phyloP scores from a whole-genome alignment of 768 basidiomycete species.

The Asterophora parasitica region DNA sequence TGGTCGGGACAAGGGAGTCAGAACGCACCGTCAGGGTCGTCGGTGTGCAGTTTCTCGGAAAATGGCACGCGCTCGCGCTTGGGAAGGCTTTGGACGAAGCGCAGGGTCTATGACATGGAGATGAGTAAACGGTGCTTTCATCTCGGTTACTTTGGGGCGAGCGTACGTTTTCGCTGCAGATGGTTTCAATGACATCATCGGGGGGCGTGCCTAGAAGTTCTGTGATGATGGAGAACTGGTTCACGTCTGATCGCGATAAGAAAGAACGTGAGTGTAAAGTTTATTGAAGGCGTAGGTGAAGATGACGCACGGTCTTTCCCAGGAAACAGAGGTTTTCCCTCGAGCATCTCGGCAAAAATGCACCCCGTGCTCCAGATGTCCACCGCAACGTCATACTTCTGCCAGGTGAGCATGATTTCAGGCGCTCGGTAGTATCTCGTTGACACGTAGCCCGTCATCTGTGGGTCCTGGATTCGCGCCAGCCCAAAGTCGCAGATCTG shows the following conservation, averaged over 20 bases:
- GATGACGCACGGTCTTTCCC: slow-evolving; percentile 95
- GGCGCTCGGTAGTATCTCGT: slow-evolving; percentile 98
- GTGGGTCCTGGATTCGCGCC: slow-evolving; percentile 97
- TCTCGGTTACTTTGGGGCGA: slow-evolving; percentile 12
- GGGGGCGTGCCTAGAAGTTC: slow-evolving; percentile 97
- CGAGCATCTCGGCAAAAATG: slow-evolving; percentile 99
- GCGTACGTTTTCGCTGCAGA: slow-evolving; percentile 94
- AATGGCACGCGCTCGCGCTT: slow-evolving; percentile 96
- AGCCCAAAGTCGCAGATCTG: slow-evolving; percentile 99
- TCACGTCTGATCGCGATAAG: slow-evolving; percentile 67
- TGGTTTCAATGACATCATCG: slow-evolving; percentile 99
- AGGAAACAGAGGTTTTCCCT: slow-evolving; percentile 97
- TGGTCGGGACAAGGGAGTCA: not conserved
- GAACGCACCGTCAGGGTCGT: slow-evolving; percentile 76
- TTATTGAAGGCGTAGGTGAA: no score
- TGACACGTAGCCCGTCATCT: slow-evolving; percentile 99
- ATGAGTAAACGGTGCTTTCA: slow-evolving; percentile 4
- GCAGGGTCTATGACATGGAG: slow-evolving; percentile 58
- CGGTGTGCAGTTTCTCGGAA: slow-evolving; percentile 84
- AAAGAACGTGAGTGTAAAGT: no score
- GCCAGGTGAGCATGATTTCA: slow-evolving; percentile 99
- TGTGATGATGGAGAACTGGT: slow-evolving; percentile 99
- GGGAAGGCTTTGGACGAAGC: slow-evolving; percentile 97
- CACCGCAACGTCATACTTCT: slow-evolving; percentile 99
- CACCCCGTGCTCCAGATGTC: slow-evolving; percentile 99